Conservation (phyloP, 148 eudicot genomes). For the Rhododendron molle region DNA sequence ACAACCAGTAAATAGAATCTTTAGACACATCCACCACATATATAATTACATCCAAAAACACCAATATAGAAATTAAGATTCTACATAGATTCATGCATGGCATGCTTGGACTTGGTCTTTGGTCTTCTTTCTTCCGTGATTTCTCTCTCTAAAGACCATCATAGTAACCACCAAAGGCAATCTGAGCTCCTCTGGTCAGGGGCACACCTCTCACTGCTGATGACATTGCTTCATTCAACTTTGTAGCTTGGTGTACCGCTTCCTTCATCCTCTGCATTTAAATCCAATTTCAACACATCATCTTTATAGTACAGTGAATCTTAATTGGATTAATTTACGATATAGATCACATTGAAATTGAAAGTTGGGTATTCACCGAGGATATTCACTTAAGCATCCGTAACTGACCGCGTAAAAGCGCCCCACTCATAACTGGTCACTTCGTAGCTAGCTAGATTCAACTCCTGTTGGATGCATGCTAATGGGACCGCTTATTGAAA, state of each 20-base stretch:
- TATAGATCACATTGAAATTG: not conserved
- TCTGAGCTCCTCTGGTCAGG: constrained; percentile 63
- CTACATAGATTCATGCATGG: no score
- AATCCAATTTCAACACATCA: not conserved
- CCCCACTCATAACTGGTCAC: not conserved
- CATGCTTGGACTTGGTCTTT: not conserved
- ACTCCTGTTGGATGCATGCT: not conserved
- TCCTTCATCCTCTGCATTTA: constrained; percentile 62
- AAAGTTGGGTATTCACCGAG: not conserved
- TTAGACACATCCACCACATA: not conserved
- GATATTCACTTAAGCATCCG: not conserved
- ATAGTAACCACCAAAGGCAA: constrained; percentile 65
- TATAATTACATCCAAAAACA: no score
- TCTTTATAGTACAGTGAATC: not conserved
- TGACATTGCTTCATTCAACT: constrained; percentile 68
- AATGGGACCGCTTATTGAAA: not conserved
- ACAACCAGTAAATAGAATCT: not conserved
- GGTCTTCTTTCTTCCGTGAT: not conserved
- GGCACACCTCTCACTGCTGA: constrained; percentile 63
- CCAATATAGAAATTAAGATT: no score
- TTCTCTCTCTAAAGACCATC: constrained; percentile 37
- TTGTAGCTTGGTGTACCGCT: constrained; percentile 50
- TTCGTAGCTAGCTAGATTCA: not conserved
- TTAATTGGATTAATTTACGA: not conserved
- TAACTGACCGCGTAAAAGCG: not conserved